Base-by-base conservation (phyloP, 78 protist species). In the Andalucia godoyi region DNA sequence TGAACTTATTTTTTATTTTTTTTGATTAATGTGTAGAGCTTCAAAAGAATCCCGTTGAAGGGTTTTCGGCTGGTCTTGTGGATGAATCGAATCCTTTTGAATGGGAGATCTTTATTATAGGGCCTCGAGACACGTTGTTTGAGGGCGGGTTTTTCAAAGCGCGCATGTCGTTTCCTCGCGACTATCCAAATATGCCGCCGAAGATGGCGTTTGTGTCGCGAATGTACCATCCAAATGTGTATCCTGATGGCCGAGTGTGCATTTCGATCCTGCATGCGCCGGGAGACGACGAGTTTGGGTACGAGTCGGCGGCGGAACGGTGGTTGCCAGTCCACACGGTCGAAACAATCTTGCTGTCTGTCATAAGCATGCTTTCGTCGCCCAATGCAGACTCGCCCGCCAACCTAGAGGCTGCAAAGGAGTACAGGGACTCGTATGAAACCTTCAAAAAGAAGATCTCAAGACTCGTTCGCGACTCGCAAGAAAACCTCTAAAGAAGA, bases 331-430 rank as follows among this genome's bases (percentile, higher is more conserved):
- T 90, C 39, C 95, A 86, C 45, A 69, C 87, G 10, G 89, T 77
- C 64, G 70, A 1, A n/a, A 61, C 74, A 78, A 58, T 83, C 82
- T 60, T 50, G 60, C 76, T 9, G 85, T 79, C 1, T 12, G 90
- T 91, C 38, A 77, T 94, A 42, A 83, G 93, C 36, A 86, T 94
- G 89, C 72, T 94, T 17, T 57, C 84, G 42, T 61, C 68, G 63
- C 95, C 97, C 53, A 91, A 87, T 52, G 91, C 81, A 52, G 95
- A 91, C 45, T 76, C 88, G 29, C 98, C 98, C 9, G 98, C 98
- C 4, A 94, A 94, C 57, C 18, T 94, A 12, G 98, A 94, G 23
- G 96, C 96, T 27, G 95, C 98, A 23, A 85, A 74, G 67, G 38
- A 72, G 50, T 85, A 76, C 75, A 40, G 91, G 45, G 81, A 80